These are phyloP conservation scores for Linum usitatissimum DNA, from an alignment of 345 rosid species.

Conservation along the genomic window DNA sequence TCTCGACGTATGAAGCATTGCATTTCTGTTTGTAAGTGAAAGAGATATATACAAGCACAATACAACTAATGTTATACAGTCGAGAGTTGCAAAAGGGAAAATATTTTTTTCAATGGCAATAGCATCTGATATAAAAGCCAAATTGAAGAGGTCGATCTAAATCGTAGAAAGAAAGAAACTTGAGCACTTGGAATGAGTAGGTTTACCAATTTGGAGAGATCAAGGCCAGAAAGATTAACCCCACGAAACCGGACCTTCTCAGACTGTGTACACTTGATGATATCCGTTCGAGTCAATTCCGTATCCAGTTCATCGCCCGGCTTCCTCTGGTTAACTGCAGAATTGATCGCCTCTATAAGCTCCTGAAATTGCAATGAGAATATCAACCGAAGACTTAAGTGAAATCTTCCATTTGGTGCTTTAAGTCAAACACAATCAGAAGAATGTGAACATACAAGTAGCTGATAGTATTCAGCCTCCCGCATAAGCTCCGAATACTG, in stretches of 20 bases:
- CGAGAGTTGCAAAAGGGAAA: neutral
- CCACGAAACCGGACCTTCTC: constrained; percentile 73
- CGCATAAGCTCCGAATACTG: constrained; percentile 57
- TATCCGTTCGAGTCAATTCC: constrained; percentile 67
- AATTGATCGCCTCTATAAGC: constrained; percentile 45
- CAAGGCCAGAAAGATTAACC: constrained; percentile 75
- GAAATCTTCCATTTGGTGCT: too few relatives aligned
- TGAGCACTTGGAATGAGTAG: constrained; percentile 13
- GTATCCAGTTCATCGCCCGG: constrained; percentile 45
- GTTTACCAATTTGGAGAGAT: constrained; percentile 85
- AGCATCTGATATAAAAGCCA: neutral
- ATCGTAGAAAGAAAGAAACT: neutral
- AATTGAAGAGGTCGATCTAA: neutral
- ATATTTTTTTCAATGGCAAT: neutral
- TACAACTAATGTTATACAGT: too few relatives aligned
- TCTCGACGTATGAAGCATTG: neutral
- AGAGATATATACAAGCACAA: too few relatives aligned
- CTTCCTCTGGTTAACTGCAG: constrained; percentile 35
- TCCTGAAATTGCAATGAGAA: constrained; percentile 32
- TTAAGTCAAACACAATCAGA: neutral
- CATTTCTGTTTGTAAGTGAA: neutral
- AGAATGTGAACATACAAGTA: constrained; percentile 43
- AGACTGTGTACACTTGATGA: constrained; percentile 83
- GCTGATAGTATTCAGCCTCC: constrained; percentile 83
- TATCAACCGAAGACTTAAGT: too few relatives aligned